phyloP scores from a whole-genome alignment of 176 grass and related monocot species.

The Panicum miliaceum region DNA sequence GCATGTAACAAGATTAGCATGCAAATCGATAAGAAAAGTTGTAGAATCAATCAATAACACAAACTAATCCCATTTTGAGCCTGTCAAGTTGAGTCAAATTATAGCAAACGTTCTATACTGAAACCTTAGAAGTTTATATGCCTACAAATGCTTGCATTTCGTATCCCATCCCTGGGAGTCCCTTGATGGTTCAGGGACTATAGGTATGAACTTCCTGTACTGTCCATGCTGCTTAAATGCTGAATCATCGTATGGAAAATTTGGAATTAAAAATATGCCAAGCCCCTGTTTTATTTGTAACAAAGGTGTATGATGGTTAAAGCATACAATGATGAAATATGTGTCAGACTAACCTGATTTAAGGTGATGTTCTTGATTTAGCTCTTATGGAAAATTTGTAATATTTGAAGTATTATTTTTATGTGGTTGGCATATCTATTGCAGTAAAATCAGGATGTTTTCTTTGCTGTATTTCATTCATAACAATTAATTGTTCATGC shows the following conservation, averaged over 20 bases:
- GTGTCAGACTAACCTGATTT: not conserved
- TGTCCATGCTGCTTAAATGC: not conserved
- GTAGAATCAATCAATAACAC: not conserved
- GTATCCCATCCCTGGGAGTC: not conserved
- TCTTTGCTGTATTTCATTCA: not conserved
- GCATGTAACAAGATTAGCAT: not conserved
- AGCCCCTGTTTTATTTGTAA: not conserved
- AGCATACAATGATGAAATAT: not conserved
- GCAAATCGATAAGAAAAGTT: not conserved
- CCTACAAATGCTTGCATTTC: conserved; percentile 6
- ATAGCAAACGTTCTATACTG: not conserved
- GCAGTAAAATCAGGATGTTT: not conserved
- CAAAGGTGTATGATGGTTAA: not conserved
- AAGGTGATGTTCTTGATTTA: not conserved
- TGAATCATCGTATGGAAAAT: not conserved
- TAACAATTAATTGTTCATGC: not conserved
- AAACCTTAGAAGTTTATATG: not conserved
- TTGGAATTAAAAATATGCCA: not conserved
- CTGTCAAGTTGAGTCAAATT: not conserved
- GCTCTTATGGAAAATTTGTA: not conserved
- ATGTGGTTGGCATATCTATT: not conserved
- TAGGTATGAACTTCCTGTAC: not conserved
- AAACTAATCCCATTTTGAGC: not conserved
- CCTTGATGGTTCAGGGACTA: not conserved
- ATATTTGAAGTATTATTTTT: not conserved